Base-by-base conservation (phyloP, 768 basidiomycete species). In the Psilocybe azurescens region DNA sequence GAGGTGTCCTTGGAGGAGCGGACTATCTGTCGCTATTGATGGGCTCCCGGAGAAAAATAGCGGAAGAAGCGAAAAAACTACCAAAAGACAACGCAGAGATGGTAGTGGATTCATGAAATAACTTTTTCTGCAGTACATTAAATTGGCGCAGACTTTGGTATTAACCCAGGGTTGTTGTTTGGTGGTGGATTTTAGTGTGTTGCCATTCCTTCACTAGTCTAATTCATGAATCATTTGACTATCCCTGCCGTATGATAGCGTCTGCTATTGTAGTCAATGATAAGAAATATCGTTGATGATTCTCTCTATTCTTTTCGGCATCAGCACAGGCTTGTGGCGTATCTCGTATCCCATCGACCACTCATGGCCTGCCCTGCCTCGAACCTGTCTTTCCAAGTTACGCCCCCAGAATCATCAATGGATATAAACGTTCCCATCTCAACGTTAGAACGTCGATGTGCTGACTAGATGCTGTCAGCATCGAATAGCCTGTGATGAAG, bases 11-110 rank as follows among this genome's bases (percentile, higher is more conserved):
- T 39, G 90, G 89, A 18, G 90, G 84, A 18, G 91, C 88, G 32
- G 92, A 94, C 73, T 94, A 93, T 69, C 86, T 94, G 50, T 79
- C 83, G 10, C 71, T 93, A 64, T 76, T 91, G 79, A 79, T 87
- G 80, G 90, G 91, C 16, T 80, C 90, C n/a, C 78, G 91, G 62
- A 81, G 82, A 67, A 90, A 84, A 69, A 90, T 86, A 13, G 79
- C 75, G 56, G 80, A 84, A 69, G 92, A 93, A 73, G 90, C 88
- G 6, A 70, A 78, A 47, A 93, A 89, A 66, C 71, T 93, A 46
- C 83, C 85, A 16, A 72, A 70, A n/a, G 67, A 72, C 18, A 48
- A 48, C 33, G n/a, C 1, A 20, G 9, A 29, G 20, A 46, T 24
- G 20, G 28, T 18, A 29, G 28, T n/a, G 33, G 30, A 16, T 24